phyloP scores from a whole-genome alignment of 2,329 filamentous ascomycete species.

The Teratosphaeria zuluensis region DNA sequence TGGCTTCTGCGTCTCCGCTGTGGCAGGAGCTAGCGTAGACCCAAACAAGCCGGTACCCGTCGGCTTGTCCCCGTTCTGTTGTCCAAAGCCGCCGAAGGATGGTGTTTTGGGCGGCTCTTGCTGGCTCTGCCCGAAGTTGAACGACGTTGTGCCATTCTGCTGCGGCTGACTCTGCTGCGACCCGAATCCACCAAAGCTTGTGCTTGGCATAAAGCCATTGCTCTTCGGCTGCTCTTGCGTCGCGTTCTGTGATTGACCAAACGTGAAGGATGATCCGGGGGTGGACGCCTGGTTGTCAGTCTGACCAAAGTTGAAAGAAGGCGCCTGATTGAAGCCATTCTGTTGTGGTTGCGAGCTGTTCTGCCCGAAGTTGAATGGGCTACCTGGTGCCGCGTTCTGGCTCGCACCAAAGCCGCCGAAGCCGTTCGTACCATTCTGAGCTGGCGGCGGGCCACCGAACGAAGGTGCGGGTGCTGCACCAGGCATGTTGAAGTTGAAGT shows the following conservation, averaged over 20 bases:
- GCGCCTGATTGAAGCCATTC: slow-evolving; percentile 5
- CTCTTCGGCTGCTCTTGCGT: slow-evolving; percentile 5
- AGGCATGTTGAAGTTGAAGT: slow-evolving; percentile 8
- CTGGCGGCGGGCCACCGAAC: slow-evolving; percentile 1
- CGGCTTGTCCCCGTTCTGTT: slow-evolving; percentile 2
- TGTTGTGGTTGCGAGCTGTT: slow-evolving; percentile 4
- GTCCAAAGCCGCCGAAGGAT: slow-evolving; percentile 1
- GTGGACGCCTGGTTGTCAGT: slow-evolving; percentile 1
- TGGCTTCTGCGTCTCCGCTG: neutral
- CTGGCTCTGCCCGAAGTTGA: slow-evolving; percentile 9
- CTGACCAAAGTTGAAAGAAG: slow-evolving; percentile 4
- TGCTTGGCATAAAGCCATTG: slow-evolving; percentile 5
- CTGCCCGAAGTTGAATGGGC: slow-evolving; percentile 2
- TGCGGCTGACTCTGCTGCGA: slow-evolving; percentile 2
- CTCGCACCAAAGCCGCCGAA: slow-evolving; percentile 6
- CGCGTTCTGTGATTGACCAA: slow-evolving; percentile 8
- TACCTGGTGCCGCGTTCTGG: neutral
- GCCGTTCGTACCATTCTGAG: slow-evolving; percentile 4
- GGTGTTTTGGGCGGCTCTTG: slow-evolving; percentile 1
- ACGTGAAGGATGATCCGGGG: slow-evolving; percentile 8
- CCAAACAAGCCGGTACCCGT: neutral
- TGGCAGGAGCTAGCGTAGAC: neutral
- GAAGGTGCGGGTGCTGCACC: slow-evolving; percentile 3
- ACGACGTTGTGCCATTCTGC: slow-evolving; percentile 6
- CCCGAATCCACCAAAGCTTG: slow-evolving; percentile 4